Evolutionary conservation across 2,329 filamentous ascomycete genomes (phyloP).

Genomic region (Cadophora sp.): DNA sequence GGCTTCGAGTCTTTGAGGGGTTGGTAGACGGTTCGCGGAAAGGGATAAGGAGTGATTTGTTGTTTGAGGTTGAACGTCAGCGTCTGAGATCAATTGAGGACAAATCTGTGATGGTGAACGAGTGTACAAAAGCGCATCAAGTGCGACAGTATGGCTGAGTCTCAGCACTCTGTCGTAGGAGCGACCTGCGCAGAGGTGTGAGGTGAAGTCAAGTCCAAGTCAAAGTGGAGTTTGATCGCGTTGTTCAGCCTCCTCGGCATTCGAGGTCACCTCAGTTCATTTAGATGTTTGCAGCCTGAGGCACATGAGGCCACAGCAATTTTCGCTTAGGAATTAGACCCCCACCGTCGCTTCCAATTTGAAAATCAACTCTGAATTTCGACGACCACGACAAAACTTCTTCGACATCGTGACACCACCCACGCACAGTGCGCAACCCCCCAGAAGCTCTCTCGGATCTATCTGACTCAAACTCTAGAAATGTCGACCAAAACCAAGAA

Average conservation of each 20-base stretch:
- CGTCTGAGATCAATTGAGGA: slow-evolving; percentile 5
- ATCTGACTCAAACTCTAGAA: slow-evolving; percentile 53
- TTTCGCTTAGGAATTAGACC: not conserved
- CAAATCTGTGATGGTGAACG: not conserved
- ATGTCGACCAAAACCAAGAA: slow-evolving; percentile 74
- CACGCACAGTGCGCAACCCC: slow-evolving; percentile 36
- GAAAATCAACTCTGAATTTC: slow-evolving; percentile 22
- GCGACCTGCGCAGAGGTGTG: slow-evolving; percentile 13
- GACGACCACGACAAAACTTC: slow-evolving; percentile 34
- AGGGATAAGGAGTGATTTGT: slow-evolving; percentile 7
- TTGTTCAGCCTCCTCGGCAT: not conserved
- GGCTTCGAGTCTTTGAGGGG: slow-evolving; percentile 1
- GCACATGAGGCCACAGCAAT: not conserved
- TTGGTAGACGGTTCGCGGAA: not conserved
- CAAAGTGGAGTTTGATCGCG: not conserved
- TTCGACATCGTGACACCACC: slow-evolving; percentile 38
- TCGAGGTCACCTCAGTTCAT: too few species aligned
- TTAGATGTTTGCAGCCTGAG: too few species aligned
- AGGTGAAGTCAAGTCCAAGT: not conserved
- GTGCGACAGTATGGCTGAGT: slow-evolving; percentile 7
- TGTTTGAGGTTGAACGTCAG: slow-evolving; percentile 17
- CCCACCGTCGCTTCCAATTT: slow-evolving; percentile 26
- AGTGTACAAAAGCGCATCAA: slow-evolving; percentile 7
- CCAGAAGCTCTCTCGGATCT: not conserved
- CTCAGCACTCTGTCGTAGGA: not conserved